Conservation (phyloP, 148 eudicot genomes). For the Limonium bicolor region DNA sequence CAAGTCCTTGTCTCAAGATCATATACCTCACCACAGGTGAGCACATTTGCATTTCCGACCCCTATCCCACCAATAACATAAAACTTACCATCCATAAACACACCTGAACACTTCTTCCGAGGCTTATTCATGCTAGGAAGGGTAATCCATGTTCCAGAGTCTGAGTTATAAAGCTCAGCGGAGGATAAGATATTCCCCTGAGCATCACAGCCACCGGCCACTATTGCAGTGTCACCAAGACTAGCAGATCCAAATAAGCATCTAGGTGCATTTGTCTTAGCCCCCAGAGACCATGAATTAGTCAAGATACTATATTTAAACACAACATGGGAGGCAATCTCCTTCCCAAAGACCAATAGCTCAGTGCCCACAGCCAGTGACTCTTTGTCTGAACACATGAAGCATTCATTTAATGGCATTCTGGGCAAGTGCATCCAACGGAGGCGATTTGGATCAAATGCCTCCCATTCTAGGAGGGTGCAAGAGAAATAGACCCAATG, state of each 20-base stretch:
- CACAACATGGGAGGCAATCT: slow-evolving; percentile 27
- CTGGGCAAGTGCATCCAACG: slow-evolving; percentile 52
- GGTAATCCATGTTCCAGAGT: slow-evolving; percentile 36
- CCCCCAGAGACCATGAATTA: slow-evolving; percentile 55
- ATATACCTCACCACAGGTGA: slow-evolving; percentile 59
- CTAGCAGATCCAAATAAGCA: slow-evolving; percentile 75
- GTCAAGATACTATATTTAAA: slow-evolving; percentile 48
- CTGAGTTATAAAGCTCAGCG: slow-evolving; percentile 60
- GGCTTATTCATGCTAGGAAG: slow-evolving; percentile 57
- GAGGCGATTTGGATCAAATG: slow-evolving; percentile 51
- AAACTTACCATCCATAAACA: slow-evolving; percentile 71
- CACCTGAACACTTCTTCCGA: slow-evolving; percentile 57
- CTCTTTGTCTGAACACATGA: slow-evolving; percentile 62
- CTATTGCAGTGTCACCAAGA: slow-evolving; percentile 46
- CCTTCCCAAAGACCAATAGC: slow-evolving; percentile 64
- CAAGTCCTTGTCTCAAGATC: slow-evolving; percentile 35
- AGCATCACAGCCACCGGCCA: slow-evolving; percentile 74
- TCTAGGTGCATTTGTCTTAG: slow-evolving; percentile 46
- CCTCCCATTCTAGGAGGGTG: slow-evolving; percentile 64
- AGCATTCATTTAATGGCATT: slow-evolving; percentile 50
- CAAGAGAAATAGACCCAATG: slow-evolving; percentile 80
- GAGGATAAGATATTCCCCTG: slow-evolving; percentile 29
- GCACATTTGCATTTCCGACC: slow-evolving; percentile 16
- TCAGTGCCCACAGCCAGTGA: slow-evolving; percentile 85
- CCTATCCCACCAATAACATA: slow-evolving; percentile 72